Conservation (phyloP, 345 rosid genomes). For the Populus nigra region DNA sequence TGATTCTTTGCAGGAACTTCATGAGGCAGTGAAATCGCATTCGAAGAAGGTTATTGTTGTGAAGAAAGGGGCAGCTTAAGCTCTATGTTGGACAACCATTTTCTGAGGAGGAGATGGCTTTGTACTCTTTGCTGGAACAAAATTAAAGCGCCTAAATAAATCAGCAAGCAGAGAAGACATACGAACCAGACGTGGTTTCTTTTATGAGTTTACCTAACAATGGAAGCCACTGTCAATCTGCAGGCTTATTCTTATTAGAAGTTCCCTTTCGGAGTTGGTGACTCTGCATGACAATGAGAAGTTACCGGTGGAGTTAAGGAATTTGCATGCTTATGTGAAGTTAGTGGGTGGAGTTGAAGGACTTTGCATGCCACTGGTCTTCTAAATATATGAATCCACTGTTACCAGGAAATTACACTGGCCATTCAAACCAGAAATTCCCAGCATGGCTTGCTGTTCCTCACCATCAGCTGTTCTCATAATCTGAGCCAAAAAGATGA, state of each 20-base stretch:
- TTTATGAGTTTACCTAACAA: not conserved
- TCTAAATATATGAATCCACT: not conserved
- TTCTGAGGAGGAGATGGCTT: conserved; percentile 61
- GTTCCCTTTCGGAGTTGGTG: not conserved
- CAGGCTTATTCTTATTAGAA: not conserved
- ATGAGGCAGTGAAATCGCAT: conserved; percentile 42
- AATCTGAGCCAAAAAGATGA: not conserved
- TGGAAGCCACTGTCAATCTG: not conserved
- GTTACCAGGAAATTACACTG: not conserved
- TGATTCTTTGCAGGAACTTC: conserved; percentile 54
- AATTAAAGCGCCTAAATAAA: conserved; percentile 8
- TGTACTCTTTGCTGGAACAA: conserved; percentile 48
- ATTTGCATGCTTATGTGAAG: not conserved
- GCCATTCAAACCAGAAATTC: not conserved
- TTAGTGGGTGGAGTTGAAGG: not conserved
- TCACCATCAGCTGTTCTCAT: too few relatives aligned
- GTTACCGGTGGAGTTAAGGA: not conserved
- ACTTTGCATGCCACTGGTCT: not conserved
- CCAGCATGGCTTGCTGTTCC: not conserved
- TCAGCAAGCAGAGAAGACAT: not conserved
- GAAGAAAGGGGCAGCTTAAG: conserved; percentile 65
- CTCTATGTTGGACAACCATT: conserved; percentile 79
- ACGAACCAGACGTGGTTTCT: not conserved
- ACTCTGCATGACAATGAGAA: not conserved
- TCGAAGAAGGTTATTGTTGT: conserved; percentile 55